phyloP scores from a whole-genome alignment of 2,329 filamentous ascomycete species.

The Blastomyces parvus region DNA sequence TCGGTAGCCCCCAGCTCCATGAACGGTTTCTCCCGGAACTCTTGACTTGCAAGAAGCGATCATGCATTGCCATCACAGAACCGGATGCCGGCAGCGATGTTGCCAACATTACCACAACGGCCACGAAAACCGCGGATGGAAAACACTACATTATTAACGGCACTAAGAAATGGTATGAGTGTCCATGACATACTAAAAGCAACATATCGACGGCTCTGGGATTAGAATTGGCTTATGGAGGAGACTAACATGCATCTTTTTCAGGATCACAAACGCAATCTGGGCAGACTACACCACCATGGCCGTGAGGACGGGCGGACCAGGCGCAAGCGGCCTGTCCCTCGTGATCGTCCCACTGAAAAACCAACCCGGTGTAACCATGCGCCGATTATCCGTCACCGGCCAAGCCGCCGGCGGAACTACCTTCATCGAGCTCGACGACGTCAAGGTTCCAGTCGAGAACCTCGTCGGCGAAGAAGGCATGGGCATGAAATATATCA shows the following conservation, averaged over 20 bases:
- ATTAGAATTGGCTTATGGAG: not conserved
- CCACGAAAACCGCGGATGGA: conserved; percentile 52
- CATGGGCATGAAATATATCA: conserved; percentile 62
- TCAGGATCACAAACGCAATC: conserved; percentile 59
- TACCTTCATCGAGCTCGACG: conserved; percentile 66
- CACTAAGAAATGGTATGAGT: conserved; percentile 59
- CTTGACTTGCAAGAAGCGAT: conserved; percentile 54
- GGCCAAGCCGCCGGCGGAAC: conserved; percentile 59
- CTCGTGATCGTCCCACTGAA: conserved; percentile 64
- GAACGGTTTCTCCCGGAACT: conserved; percentile 59
- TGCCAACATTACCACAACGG: conserved; percentile 61
- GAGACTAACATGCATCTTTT: not conserved
- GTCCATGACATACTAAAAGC: conserved; percentile 18
- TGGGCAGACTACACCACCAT: conserved; percentile 60
- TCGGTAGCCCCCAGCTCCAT: conserved; percentile 53
- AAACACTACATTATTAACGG: conserved; percentile 63
- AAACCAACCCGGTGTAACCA: conserved; percentile 54
- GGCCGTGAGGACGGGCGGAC: conserved; percentile 63
- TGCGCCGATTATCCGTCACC: conserved; percentile 57
- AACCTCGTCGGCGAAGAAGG: conserved; percentile 64
- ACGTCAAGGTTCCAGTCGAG: conserved; percentile 60
- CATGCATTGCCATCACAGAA: conserved; percentile 71
- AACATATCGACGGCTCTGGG: not conserved
- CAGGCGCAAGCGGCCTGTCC: conserved; percentile 53
- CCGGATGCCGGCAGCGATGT: conserved; percentile 66